phyloP scores from a whole-genome alignment of 305 asterid species.

The Solanum hybrid region DNA sequence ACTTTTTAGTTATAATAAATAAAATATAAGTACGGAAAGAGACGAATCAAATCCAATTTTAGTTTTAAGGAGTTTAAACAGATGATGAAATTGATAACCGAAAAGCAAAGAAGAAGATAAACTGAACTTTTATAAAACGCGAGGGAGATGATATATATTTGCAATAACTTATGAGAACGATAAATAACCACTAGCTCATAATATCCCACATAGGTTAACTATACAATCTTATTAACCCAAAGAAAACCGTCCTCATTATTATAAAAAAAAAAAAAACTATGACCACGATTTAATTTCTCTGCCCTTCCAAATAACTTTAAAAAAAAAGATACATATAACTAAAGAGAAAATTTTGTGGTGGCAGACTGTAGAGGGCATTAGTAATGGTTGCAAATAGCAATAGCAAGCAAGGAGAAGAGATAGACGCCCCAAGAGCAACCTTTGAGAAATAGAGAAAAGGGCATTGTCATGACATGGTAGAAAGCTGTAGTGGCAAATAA shows the following conservation, averaged over 20 bases:
- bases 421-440: neutral
- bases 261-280: too few relatives aligned
- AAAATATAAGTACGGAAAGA: neutral
- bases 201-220: neutral
- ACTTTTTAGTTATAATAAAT: neutral
- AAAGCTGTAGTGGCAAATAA: neutral
- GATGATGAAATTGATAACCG: neutral
- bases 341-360: neutral
- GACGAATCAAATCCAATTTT: neutral
- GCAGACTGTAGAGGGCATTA: neutral
- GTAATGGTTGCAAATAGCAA: neutral
- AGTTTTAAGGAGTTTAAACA: neutral
- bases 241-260: neutral
- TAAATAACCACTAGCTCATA: neutral
- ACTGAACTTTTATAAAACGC: neutral
- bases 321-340: too few relatives aligned
- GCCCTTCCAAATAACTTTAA: neutral
- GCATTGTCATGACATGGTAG: neutral
- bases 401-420: neutral
- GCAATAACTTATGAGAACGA: neutral
- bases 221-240: neutral
- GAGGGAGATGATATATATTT: neutral
- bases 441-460: neutral
- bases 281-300: neutral
- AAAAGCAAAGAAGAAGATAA: neutral